Evolutionary conservation across 495 filamentous ascomycete species (phyloP).

Genomic region (Hypoxylon lienhwacheense): DNA sequence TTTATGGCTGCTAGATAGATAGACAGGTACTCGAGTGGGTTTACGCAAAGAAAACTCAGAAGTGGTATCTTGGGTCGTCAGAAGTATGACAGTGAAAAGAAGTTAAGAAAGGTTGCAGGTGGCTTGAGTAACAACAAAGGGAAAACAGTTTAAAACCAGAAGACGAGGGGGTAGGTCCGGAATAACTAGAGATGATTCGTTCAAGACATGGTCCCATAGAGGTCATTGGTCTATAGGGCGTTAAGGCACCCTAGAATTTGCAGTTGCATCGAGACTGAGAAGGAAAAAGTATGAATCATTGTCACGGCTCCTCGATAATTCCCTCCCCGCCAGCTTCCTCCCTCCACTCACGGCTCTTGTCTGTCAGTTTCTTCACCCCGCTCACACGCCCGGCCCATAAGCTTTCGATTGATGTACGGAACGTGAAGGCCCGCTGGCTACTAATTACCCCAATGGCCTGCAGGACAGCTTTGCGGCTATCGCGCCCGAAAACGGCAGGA

Average conservation of each 20-base stretch:
- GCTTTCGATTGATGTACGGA: slow-evolving; percentile 80
- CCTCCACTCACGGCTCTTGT: slow-evolving; percentile 80
- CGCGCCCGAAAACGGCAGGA: slow-evolving; percentile 91
- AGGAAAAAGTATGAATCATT: slow-evolving; percentile 4
- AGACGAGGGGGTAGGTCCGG: slow-evolving; percentile 5
- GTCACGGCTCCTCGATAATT: slow-evolving; percentile 75
- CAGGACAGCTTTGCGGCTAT: slow-evolving; percentile 91
- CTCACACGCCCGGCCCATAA: slow-evolving; percentile 80
- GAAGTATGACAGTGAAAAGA: slow-evolving; percentile 4
- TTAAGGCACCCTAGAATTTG: slow-evolving; percentile 17
- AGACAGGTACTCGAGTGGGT: slow-evolving; percentile 12
- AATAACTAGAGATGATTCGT: slow-evolving; percentile 25
- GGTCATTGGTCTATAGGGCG: slow-evolving; percentile 28
- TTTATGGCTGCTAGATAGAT: slow-evolving; percentile 12
- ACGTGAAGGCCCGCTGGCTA: slow-evolving; percentile 91
- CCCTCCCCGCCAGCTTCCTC: slow-evolving; percentile 78
- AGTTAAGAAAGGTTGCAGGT: background rate
- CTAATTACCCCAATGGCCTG: slow-evolving; percentile 97
- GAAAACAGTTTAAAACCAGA: slow-evolving; percentile 13
- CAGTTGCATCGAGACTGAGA: slow-evolving; percentile 9
- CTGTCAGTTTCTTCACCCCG: slow-evolving; percentile 75
- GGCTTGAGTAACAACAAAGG: slow-evolving; percentile 9
- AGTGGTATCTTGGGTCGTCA: slow-evolving; percentile 36
- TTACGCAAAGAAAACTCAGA: slow-evolving; percentile 22
- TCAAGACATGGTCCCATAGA: slow-evolving; percentile 32